Evolutionary conservation across 2,329 filamentous ascomycete species (phyloP), one percentile per base, ranked within the genome.

Genomic region (Phyllosticta capitalensis): DNA sequence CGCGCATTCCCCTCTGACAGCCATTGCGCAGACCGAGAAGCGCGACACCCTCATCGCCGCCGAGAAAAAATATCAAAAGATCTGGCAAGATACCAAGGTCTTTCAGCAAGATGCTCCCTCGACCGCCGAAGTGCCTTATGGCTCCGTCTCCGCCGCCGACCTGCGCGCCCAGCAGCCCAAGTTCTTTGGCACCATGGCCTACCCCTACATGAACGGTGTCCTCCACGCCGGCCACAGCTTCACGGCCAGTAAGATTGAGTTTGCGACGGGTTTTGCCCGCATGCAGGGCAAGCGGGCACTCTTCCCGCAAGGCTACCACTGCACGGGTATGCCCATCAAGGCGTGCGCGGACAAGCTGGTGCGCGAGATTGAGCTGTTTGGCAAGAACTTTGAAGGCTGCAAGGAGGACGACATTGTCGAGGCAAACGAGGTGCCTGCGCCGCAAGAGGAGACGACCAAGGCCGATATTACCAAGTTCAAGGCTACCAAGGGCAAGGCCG

Each of bases 311-410:
- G 94, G 92, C 30, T 99, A 91, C 78, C 94, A 99, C 79, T 90
- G 88, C 76, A 97, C 92, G 0, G 94, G 94, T 67, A 95, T 99
- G 87, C 91, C 92, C 52, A 99, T 99, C 79, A 96, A 96, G 76
- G 92, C 94, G 5, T 95, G 90, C 69, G 91, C 94, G 58, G 92
- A 99, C 79, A 97, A 97, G 80, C 83, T 99, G 52, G 85, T 87
- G 61, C 85, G 90, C 63, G 94, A 99, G 76, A 87, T 97, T 60
- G 85, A 89, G 75, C 80, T 88, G 76, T 99, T 97, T 69, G 94
- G 94, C 21, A 77, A 87, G 70, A 85, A 91, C 68, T 97, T 97
- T 20, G 28, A 54, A 14, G 52, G 26, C 26, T 21, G 26, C 17
- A 45, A 10, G 4, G 48, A 14, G 14, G 19, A 22, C 26, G 19